Evolutionary conservation across 139 green algal species (phyloP).

Genomic region (Haematococcus sp.): DNA sequence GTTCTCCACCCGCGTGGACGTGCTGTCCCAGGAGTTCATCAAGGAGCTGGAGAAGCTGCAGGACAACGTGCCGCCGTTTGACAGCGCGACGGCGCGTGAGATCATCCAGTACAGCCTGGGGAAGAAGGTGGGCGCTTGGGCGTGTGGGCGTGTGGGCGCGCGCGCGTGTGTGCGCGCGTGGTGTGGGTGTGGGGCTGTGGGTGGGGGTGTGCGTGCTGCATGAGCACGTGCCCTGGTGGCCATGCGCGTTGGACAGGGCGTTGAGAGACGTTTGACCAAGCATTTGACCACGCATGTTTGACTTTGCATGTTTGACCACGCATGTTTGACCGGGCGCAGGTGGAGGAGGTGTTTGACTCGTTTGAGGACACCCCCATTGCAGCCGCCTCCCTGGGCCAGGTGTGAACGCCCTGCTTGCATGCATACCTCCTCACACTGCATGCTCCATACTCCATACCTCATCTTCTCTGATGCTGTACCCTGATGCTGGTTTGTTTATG

Average conservation of each 20-base stretch:
- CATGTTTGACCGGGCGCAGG: conserved; percentile 7
- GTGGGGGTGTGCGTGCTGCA: too few relatives aligned
- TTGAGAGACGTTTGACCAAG: too few relatives aligned
- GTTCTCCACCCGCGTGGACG: conserved; percentile 95
- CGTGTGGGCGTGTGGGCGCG: too few relatives aligned
- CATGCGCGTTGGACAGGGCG: too few relatives aligned
- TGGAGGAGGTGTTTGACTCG: conserved; percentile 76
- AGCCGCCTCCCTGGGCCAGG: conserved; percentile 90
- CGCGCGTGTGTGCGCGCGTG: too few relatives aligned
- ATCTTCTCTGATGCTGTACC: not conserved
- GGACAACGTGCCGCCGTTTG: conserved; percentile 96
- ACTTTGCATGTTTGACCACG: too few relatives aligned
- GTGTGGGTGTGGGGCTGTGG: too few relatives aligned
- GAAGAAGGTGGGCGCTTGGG: not conserved
- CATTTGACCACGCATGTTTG: too few relatives aligned
- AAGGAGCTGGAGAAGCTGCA: conserved; percentile 95
- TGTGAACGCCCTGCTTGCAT: conserved; percentile 24
- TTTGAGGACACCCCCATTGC: conserved; percentile 90
- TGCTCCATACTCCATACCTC: too few relatives aligned
- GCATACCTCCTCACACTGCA: not conserved
- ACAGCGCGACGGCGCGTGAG: conserved; percentile 62
- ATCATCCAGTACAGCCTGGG: conserved; percentile 88
- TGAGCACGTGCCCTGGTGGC: too few relatives aligned
- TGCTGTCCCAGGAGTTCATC: conserved; percentile 93
- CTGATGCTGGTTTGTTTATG: too few relatives aligned